Base-by-base conservation (phyloP, 164 flowering plant genomes). In the Chloranthus sessilifolius region DNA sequence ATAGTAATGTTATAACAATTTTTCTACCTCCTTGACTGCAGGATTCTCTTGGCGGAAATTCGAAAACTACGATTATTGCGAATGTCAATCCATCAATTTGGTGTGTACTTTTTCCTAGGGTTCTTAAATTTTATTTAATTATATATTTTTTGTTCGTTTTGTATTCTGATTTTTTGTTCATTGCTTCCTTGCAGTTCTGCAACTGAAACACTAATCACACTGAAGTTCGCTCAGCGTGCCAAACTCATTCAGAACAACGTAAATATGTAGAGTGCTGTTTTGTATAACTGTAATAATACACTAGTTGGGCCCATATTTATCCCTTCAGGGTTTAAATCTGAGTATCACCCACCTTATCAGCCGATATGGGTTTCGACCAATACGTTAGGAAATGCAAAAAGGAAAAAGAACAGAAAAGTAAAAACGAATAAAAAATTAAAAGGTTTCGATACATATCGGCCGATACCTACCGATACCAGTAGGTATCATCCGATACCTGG, bases 21-120 rank as follows among this genome's bases (percentile, higher is more conserved):
- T n/a, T n/a, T n/a, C n/a, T n/a, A n/a, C n/a, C n/a, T n/a, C n/a
- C 25, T 16, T 42, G 33, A 14, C 34, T 72, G 67, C 88, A 89
- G 95, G 97, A 89, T 62, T 89, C 97, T 37, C 69, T 89, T 3
- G 97, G 97, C 61, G 97, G 97, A 17, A 89, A 89, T 66, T 89
- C 92, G 5, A 89, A 89, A 66, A 89, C 97, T 62, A 76, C 78
- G 44, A 83, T 83, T 4, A 78, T 89, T 61, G 92, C 95, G 17
- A 89, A 83, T 66, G 76, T 85, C 78, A 89, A 88, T 65, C 95
- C 97, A 60, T 85, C 95, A 24, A 65, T 65, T 48, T 74, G 97
- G 97, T 85, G 7, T 41, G 44, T 39, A 45, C 22, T 22, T 33
- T 53, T 35, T 7, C 15, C 16, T 42, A 7, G 39, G 15, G 26